These are phyloP conservation scores for Solioccasus polychromus DNA, from an alignment of 768 basidiomycete species.

Conservation along the genomic window DNA sequence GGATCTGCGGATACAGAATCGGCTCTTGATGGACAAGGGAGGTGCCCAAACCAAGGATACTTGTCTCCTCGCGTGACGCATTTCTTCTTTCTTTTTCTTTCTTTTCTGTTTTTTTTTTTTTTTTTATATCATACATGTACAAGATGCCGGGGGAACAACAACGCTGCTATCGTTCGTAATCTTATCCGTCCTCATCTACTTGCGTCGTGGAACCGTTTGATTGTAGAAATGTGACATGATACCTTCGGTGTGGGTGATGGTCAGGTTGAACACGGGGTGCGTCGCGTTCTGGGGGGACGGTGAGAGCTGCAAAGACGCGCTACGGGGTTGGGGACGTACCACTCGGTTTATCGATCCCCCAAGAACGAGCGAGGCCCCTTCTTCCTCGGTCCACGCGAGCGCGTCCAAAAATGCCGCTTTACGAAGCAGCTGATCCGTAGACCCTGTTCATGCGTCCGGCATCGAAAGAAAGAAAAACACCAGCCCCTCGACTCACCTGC, in stretches of 20 bases:
- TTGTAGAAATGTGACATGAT: constrained; percentile 75
- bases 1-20: constrained; percentile 47
- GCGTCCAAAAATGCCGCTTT: constrained; percentile 50
- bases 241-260: constrained; percentile 59
- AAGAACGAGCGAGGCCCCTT: constrained; percentile 51
- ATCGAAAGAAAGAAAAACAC: no score
- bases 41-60: constrained; percentile 21
- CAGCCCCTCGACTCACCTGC: constrained; percentile 12
- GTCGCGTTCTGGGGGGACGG: constrained; percentile 64
- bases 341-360: constrained; percentile 64
- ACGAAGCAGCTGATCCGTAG: constrained; percentile 29
- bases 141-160: no score
- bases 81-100: not conserved
- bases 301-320: not conserved
- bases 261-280: constrained; percentile 76
- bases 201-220: constrained; percentile 46
- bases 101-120: not conserved
- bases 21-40: constrained; percentile 39
- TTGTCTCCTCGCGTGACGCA: constrained; percentile 29
- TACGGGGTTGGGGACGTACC: constrained; percentile 38
- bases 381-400: constrained; percentile 68
- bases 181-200: no score
- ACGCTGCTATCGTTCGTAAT: no score
- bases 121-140: not conserved
- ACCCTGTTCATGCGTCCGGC: constrained; percentile 21